Evolutionary conservation across 306 rosid species (phyloP), one percentile per base, ranked within the genome.

Genomic region (Trifolium repens): DNA sequence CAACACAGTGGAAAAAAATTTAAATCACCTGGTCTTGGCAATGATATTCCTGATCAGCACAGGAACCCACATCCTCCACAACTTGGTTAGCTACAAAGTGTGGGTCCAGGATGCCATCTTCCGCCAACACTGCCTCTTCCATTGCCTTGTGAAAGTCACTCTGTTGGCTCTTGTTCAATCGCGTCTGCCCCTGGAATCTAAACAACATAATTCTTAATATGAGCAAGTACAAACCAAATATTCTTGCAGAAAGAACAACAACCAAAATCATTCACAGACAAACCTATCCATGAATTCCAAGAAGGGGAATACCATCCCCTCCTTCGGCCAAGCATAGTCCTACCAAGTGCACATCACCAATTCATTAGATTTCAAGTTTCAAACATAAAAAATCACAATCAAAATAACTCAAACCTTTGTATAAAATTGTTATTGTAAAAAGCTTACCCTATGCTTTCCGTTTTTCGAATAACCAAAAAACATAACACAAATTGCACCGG

Each of bases 301-400:
- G 77, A 94, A 94, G 11, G 97, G 97, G 67, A 84, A 90, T 55
- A 94, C 46, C 96, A 81, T 90, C 76, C 98, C 98, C 73, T 85
- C 91, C 86, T 71, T 91, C 84, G 80, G 96, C 98, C 98, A 94
- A 11, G 93, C 94, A 74, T 91, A 90, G 77, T 90, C 94, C 98
- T 94, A 88, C 79, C 70, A 43, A 76, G 85, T 92, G 85, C 77
- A 71, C 67, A 75, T 57, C 73, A 73, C 19, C 27, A 27, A 44
- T 67, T 73, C 39, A 22, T 22, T 67, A 82, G 67, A 82, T 69
- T 73, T 59, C 53, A 78, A 39, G 42, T 39, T 39, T 39, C 9
- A 39, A 39, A 69, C 73, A 70, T 50, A 46, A 65, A 54, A 59
- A 22, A 71, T 62, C 8, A n/a, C 6, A 67, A 67, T 22, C 3